Base-by-base conservation (phyloP, 2,329 filamentous ascomycete genomes). In the Arthroderma uncinatum region DNA sequence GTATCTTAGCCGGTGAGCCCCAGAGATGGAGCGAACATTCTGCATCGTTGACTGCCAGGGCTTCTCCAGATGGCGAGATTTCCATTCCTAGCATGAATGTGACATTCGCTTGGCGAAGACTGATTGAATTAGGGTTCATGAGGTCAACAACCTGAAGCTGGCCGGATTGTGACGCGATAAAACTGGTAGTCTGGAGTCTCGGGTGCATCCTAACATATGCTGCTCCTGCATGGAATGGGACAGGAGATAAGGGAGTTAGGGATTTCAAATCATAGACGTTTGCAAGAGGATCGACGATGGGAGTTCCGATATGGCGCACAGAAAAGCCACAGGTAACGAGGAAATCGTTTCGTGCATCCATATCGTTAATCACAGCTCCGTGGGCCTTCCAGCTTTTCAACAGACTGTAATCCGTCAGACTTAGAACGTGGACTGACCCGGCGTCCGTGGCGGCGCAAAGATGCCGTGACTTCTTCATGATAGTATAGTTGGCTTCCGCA, bases 171-270 rank as follows among this genome's bases (percentile, higher is more conserved):
- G 92, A 95, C 28, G 91, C 85, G 53, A 98, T 89, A 60, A 98
- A 91, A 65, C 89, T 92, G 0, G 94, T 97, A 0, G 93, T 96
- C 19, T 90, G 86, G 81, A 98, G 87, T 65, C 90, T 86, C 1
- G 94, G 93, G 70, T 98, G 93, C 87, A 98, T 93, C 58, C 93
- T 85, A 42, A 96, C 91, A 74, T 90, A 95, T 36, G 93, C 92
- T 37, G 92, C 93, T 8, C 93, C 90, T 1, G 90, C 86, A 58
- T 93, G 92, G 59, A 85, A 98, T 0, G 93, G 89, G 42, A 98
- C 92, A 0, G 93, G 93, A 3, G 89, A 86, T 68, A 96, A 82
- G 21, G 90, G 89, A 16, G 83, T 81, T 75, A 96, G 81, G 48
- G 89, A 93, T 73, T 95, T 95, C 50, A 98, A 79, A 67, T 97